Base-by-base conservation (phyloP, 139 green algal species). In the Coelastrella sp. region DNA sequence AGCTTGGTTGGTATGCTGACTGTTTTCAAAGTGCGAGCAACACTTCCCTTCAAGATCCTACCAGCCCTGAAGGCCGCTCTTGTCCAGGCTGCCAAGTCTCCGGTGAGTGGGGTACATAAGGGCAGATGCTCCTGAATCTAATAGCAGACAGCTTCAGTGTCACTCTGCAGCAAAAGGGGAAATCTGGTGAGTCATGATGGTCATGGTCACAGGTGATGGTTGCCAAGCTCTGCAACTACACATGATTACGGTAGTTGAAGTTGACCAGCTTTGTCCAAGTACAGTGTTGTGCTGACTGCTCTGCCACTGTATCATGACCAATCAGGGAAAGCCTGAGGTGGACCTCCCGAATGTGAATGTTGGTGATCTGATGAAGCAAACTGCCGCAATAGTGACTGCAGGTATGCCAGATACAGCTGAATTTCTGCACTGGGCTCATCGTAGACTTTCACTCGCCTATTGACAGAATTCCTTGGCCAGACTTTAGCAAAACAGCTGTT, bases 11-110 rank as follows among this genome's bases (percentile, higher is more conserved):
- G 85, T 17, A 84, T 90, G 73, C 73, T 90, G 10, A 66, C 68
- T 4, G 84, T 88, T 0, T 88, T 88, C 56, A 88, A 81, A 57
- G 49, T 88, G 7, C 60, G 81, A 10, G 84, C 84, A n/a, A 81
- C 63, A 17, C 84, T 88, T 8, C 84, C 84, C 8, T 88, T 88
- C 22, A 88, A 59, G 27, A 68, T 88, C 66, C 49, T 88, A 20
- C 84, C 84, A 3, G 22, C 24, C 8, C 49, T 88, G 14, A 80
- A 81, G 20, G 57, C 35, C 12, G 68, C 68, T 19, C 49, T 88
- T 6, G 20, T 25, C 20, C 80, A 88, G 27, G 84, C 84, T 6
- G 68, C 25, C 12, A 20, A 24, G 0, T 70, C 58, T 17, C 66
- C 66, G 10, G 27, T 59, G 11, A 17, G 25, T 15, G 15, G 58